Percentiles rank a stretch among this genome's conserved stretches.
These are phyloP conservation scores for Sordariomycetes sp. DNA, from an alignment of 2,329 filamentous ascomycete genomes.

Conservation along the genomic window DNA sequence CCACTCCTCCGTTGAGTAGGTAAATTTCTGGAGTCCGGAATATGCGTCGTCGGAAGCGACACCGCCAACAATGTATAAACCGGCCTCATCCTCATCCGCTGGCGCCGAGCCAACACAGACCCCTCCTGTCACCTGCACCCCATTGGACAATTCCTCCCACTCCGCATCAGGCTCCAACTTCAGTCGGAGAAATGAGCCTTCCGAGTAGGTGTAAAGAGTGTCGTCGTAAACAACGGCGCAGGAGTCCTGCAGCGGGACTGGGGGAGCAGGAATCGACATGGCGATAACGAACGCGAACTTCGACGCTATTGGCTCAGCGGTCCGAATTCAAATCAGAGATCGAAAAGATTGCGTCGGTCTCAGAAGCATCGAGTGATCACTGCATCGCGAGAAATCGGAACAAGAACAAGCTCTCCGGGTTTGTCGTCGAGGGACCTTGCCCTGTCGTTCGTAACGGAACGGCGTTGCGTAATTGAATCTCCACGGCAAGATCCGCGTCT, in stretches of 20 bases:
- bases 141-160: conserved; percentile 59
- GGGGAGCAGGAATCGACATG: conserved; percentile 66
- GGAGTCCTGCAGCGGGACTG: conserved; percentile 59
- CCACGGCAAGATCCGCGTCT: neutral
- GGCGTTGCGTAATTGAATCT: neutral
- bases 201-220: conserved; percentile 75
- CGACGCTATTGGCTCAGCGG: neutral
- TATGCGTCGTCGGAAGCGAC: conserved; percentile 43
- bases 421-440: neutral
- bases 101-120: conserved; percentile 65
- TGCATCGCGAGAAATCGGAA: neutral
- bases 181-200: conserved; percentile 65
- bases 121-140: conserved; percentile 61
- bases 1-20: conserved; percentile 43
- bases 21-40: conserved; percentile 62
- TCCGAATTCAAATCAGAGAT: neutral
- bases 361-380: neutral
- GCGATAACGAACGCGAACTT: conserved; percentile 8
- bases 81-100: conserved; percentile 45
- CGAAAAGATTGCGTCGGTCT: neutral
- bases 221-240: conserved; percentile 76
- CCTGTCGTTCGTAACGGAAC: neutral
- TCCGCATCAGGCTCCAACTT: conserved; percentile 54
- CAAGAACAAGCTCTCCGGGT: neutral
- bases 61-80: conserved; percentile 76